Base-by-base conservation (phyloP, 2,329 filamentous ascomycete genomes). In the Drechmeria coniospora region DNA sequence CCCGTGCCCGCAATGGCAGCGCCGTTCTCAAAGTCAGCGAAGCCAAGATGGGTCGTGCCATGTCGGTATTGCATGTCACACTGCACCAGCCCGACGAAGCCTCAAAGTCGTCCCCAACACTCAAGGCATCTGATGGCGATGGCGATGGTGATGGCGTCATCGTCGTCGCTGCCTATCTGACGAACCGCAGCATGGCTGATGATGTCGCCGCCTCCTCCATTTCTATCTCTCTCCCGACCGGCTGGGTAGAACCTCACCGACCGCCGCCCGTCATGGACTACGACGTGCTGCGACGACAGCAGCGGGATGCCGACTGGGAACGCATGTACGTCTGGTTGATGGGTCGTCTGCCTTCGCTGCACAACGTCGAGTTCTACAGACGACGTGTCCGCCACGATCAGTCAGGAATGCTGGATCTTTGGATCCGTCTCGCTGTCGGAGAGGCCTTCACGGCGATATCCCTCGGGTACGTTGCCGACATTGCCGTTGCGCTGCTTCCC, bases 391-490 rank as follows among this genome's bases (percentile, higher is more conserved):
- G 36, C 0, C 38, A 33, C 3, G 18, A 31, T 3, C 27, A 20
- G 7, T 26, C 32, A 4, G 37, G 40, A 1, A 32, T 33, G 1
- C 36, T 41, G 25, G 47, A 52, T 29, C 26, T 46, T 46, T 86
- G 79, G 79, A 53, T 79, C 4, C 63, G 68, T 15, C 63, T 79
- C 30, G 50, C 58, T 2, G 69, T 67, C 10, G 63, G 64, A 1
- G 65, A 68, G 33, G 62, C 53, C 21, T 81, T 79, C 56, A 80
- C 68, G 2, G 65, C 78, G 38, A 62, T 64, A 3, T 59, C 63
- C 1, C 54, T 86, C 2, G 75, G 69, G 0, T 82, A 68, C 39
- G 54, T 83, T 6, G 60, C 62, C 12, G 80, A 87, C 46, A 25
- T 37, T 4, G 70, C 71, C 45, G 80, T 76, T 37, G 75, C 76